Evolutionary conservation across 768 basidiomycete species (phyloP), one percentile per base, ranked within the genome.

Genomic region (Lactifluus pinguis): DNA sequence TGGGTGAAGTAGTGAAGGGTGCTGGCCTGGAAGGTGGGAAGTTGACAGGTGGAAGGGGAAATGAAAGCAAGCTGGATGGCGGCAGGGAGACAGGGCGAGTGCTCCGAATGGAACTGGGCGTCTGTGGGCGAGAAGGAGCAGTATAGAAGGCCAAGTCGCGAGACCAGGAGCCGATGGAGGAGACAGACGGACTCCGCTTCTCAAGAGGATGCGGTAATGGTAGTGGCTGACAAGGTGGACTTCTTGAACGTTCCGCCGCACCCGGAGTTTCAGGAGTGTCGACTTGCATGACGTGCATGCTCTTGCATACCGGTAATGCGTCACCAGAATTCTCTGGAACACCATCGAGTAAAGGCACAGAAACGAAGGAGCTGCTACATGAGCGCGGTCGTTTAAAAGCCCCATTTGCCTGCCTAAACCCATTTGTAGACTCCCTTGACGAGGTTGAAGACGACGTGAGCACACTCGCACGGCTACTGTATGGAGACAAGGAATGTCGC

Each of bases 401-500:
- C 36, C 15, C 38, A 19, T 19, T 49, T 13, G 13, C 47, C 39
- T 32, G 52, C 39, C 49, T 55, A 42, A 34, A n/a, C 15, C 30
- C 25, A 48, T 29, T 14, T 11, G 30, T 53, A 49, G 63, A 64
- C 9, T 34, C 54, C 49, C 47, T 25, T 7, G 60, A 64, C 11
- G 60, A 63, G 30, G 56, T 50, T 6, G 64, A 65, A 49, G 63
- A 65, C 19, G 64, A 63, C 34, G 64, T 56, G 17, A 62, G 34
- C 39, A 61, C 51, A 21, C 63, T 64, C 8, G 55, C 19, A 21
- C 63, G 55, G 47, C 63, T 64, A 30, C 34, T 50, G 19, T 53
- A 64, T 6, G 60, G 60, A 17, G 61, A 19, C 44, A 56, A 25
- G 25, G 55, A 53, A 51, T 57, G 55, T 15, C 61, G 60, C 30